Evolutionary conservation across 2,329 filamentous ascomycete genomes (phyloP).

Genomic region (Penicillium sp.): DNA sequence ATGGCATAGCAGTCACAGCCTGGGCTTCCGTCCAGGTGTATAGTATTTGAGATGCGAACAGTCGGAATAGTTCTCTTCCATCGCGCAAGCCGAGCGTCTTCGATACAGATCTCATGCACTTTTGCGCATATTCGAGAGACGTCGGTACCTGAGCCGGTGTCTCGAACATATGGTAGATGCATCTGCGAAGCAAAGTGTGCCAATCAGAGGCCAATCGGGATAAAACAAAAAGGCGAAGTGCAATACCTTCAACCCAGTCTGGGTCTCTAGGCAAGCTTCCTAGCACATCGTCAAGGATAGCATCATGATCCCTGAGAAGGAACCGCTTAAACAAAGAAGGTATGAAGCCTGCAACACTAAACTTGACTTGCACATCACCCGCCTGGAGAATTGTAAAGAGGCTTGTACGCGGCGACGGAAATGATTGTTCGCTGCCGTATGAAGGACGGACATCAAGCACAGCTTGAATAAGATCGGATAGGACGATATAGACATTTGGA

Average conservation of each 20-base stretch:
- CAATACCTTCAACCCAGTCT: slow-evolving; percentile 74
- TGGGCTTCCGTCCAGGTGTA: slow-evolving; percentile 80
- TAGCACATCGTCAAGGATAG: slow-evolving; percentile 79
- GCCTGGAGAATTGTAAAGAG: slow-evolving; percentile 68
- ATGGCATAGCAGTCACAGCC: slow-evolving; percentile 69
- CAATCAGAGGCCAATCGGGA: slow-evolving; percentile 73
- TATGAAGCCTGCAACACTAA: slow-evolving; percentile 64
- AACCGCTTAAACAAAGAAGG: slow-evolving; percentile 74
- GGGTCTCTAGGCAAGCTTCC: slow-evolving; percentile 68
- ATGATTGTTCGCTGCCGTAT: slow-evolving; percentile 58
- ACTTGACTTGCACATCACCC: slow-evolving; percentile 68
- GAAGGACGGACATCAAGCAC: slow-evolving; percentile 63
- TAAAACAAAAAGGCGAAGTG: slow-evolving; percentile 72
- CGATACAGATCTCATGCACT: slow-evolving; percentile 66
- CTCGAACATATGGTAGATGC: slow-evolving; percentile 92
- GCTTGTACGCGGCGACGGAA: slow-evolving; percentile 64
- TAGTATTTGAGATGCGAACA: slow-evolving; percentile 84
- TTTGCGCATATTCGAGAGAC: slow-evolving; percentile 65
- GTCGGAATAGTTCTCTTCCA: slow-evolving; percentile 66
- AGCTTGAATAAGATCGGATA: slow-evolving; percentile 65
- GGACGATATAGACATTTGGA: slow-evolving; percentile 59
- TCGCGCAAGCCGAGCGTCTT: slow-evolving; percentile 59
- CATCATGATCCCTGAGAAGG: slow-evolving; percentile 75
- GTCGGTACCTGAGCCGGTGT: slow-evolving; percentile 67
- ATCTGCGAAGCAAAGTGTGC: slow-evolving; percentile 78